Evolutionary conservation across 768 basidiomycete species (phyloP).

Genomic region (Rhizopogon vesiculosus): DNA sequence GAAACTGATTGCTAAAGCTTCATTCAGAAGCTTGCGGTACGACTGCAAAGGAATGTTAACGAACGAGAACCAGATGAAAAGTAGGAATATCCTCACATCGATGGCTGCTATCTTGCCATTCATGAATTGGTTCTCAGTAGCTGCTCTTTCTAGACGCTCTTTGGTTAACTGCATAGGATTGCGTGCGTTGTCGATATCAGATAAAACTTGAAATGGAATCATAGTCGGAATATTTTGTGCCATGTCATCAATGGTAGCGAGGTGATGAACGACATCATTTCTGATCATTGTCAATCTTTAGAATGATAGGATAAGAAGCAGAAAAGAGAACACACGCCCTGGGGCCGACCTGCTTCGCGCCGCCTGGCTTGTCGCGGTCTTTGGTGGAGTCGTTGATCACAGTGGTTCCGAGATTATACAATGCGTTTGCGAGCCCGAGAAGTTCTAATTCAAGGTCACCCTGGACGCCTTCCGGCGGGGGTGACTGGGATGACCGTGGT

Average conservation of each 20-base stretch:
- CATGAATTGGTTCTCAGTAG: constrained; percentile 90
- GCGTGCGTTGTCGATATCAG: constrained; percentile 73
- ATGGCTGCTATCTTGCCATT: constrained; percentile 83
- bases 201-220: constrained; percentile 71
- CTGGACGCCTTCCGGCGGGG: constrained; percentile 60
- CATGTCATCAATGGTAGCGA: constrained; percentile 65
- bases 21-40: constrained; percentile 62
- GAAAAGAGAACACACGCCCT: constrained; percentile 50
- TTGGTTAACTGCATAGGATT: constrained; percentile 82
- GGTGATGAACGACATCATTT: constrained; percentile 70
- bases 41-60: constrained; percentile 40
- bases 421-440: constrained; percentile 67
- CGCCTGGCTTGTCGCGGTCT: constrained; percentile 66
- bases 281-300: constrained; percentile 28
- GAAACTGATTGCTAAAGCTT: constrained; percentile 67
- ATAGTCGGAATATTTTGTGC: constrained; percentile 54
- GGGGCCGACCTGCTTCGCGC: constrained; percentile 72
- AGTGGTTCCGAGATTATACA: constrained; percentile 80
- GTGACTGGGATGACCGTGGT: constrained; percentile 70
- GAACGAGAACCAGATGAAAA: not conserved
- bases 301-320: constrained; percentile 1
- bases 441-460: constrained; percentile 77
- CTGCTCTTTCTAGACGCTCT: constrained; percentile 75
- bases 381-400: constrained; percentile 81
- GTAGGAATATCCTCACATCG: constrained; percentile 39